A percentile compares a stretch with the other conserved stretches of the same genome.
Conservation (phyloP, 2,329 filamentous ascomycete genomes). For the Capronia americana region DNA sequence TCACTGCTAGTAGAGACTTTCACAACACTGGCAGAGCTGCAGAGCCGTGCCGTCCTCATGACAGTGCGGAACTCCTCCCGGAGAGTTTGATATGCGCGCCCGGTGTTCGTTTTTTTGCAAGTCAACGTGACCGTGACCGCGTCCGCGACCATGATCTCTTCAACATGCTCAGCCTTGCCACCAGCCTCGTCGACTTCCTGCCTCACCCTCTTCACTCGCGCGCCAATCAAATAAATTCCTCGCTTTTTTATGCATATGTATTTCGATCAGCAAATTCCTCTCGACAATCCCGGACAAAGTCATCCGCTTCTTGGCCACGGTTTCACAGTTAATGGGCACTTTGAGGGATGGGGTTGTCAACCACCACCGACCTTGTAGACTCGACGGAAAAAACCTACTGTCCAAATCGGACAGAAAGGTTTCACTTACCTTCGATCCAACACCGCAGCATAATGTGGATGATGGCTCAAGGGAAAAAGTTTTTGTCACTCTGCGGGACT, state of each 20-base stretch:
- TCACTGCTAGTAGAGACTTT: not conserved
- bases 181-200: not conserved
- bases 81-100: not conserved
- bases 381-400: not conserved
- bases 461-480: not conserved
- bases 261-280: not conserved
- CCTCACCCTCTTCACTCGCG: not conserved
- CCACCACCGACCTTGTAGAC: not conserved
- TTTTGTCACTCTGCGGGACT: not conserved
- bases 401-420: not conserved
- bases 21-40: not conserved
- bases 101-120: not conserved
- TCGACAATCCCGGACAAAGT: not conserved
- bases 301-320: not conserved
- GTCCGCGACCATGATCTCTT: not conserved
- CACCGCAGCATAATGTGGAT: not conserved
- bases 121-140: not conserved
- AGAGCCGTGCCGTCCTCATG: not conserved
- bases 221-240: not conserved
- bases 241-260: not conserved
- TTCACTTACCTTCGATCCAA: not conserved
- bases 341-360: not conserved
- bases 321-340: slow-evolving; percentile 1
- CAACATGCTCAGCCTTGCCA: not conserved
- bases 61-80: not conserved